Evolutionary conservation across 768 basidiomycete genomes (phyloP), one percentile per base, ranked within the genome.

Genomic region (Paxillus rubicundulus): DNA sequence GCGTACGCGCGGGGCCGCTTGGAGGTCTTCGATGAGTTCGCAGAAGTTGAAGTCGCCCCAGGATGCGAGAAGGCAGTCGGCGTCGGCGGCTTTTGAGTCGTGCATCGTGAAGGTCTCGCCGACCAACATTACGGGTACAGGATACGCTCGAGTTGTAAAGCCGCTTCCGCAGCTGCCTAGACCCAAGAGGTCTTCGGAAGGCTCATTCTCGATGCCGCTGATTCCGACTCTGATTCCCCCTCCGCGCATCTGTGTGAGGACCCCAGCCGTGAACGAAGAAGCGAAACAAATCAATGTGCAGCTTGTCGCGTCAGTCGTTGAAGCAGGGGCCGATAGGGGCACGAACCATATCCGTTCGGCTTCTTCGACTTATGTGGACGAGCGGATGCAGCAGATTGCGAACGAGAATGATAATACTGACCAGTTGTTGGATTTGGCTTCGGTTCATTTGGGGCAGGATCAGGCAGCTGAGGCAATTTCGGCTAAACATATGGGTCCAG

Each of bases 371-470:
- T 13, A 12, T 13, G 33, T n/a, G 37, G 18, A 36, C 20, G 18
- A 21, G 32, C 9, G 10, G 14, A 14, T 27, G 14, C 5, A 17
- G 8, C 9, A 13, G 16, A 17, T 16, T 3, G 45, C 40, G 13
- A 37, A 20, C 14, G 42, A 38, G 7, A 24, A 27, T 13, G 52
- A 65, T n/a, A 67, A 56, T 17, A 6, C 50, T 24, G 65, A 63
- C 40, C 14, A 44, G 45, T 46, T 64, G 40, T 50, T 66, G 47
- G 55, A 62, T 9, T 55, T 66, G n/a, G 65, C 56, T 36, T 61
- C 60, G 14, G 60, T 67, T 20, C 62, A 66, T 38, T 50, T 65
- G n/a, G 59, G 52, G 9, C 42, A 10, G 36, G 14, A 36, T 30
- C 56, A 52, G 34, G 42, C 10, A 2, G 14, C 14, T 4, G 42